Base-by-base conservation (phyloP, 2,329 filamentous ascomycete genomes). In the Aspergillus sp. region DNA sequence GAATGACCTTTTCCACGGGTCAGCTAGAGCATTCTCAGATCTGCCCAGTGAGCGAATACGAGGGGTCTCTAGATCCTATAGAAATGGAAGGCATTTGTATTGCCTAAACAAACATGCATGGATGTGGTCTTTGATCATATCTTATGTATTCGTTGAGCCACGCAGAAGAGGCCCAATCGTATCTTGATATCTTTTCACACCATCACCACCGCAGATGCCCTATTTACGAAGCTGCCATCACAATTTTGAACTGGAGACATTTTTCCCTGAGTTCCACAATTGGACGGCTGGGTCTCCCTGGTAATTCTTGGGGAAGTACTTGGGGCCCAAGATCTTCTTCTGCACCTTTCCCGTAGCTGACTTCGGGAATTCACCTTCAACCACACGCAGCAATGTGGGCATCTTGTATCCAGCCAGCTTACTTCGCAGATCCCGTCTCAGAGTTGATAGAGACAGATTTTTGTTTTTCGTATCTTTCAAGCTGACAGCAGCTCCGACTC, bases 401-500 rank as follows among this genome's bases (percentile, higher is more conserved):
- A 96, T 92, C 79, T 97, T 96, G 73, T 96, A 96, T 54, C 81
- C 84, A 8, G 86, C 90, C 51, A 97, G 30, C 14, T 49, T 68
- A n/a, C 56, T 59, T 8, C 74, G 67, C 5, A 80, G 64, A 56
- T 82, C 61, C 2, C 49, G 26, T 24, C 62, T 51, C 8, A 65
- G 74, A 14, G 63, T 45, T 2, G 58, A 50, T 3, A 69, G 56
- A 8, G 76, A 22, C 63, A 72, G 60, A 1, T 33, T 41, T 30
- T 51, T 59, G n/a, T 11, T 32, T 10, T 59, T 63, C 2, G n/a
- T 20, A 20, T 58, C 56, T 51, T 66, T 65, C 22, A 69, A 59
- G n/a, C 64, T 75, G 6, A 81, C 55, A 13, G 76, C 71, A 7
- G 78, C 78, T n/a, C 74, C 79, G 7, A 82, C 79, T 14, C 78